These are phyloP conservation scores for Macadamia tetraphylla DNA, from an alignment of 164 flowering plant genomes.

Conservation along the genomic window DNA sequence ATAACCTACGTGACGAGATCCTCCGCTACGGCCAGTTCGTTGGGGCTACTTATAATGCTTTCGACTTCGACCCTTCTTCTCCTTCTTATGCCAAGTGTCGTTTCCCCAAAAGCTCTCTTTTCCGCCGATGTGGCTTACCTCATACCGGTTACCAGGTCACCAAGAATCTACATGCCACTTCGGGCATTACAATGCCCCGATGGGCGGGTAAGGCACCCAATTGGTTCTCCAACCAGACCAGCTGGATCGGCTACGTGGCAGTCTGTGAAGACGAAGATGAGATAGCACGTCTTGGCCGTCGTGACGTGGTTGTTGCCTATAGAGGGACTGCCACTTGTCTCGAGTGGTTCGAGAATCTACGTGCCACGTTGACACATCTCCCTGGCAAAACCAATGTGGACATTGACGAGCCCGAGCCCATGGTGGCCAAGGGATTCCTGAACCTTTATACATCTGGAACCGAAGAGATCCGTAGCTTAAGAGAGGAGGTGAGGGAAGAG, in stretches of 20 bases:
- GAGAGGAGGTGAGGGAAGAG: constrained; percentile 41
- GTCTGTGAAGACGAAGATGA: constrained; percentile 58
- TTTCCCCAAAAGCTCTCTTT: constrained; percentile 28
- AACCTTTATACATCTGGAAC: constrained; percentile 53
- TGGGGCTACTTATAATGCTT: constrained; percentile 55
- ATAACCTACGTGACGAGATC: constrained; percentile 51
- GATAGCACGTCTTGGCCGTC: constrained; percentile 58
- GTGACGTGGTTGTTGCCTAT: constrained; percentile 67
- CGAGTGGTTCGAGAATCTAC: constrained; percentile 82
- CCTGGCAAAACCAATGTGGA: constrained; percentile 10
- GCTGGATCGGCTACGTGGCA: constrained; percentile 87
- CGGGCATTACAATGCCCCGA: constrained; percentile 48
- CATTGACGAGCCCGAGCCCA: constrained; percentile 18
- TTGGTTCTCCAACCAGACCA: constrained; percentile 45
- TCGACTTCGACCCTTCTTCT: constrained; percentile 62
- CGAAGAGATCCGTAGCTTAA: constrained; percentile 27
- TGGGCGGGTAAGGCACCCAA: constrained; percentile 40
- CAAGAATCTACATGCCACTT: constrained; percentile 49
- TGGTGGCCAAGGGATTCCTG: constrained; percentile 74
- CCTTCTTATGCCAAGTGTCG: constrained; percentile 45
- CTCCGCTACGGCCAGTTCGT: constrained; percentile 70
- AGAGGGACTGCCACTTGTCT: constrained; percentile 77
- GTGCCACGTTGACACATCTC: constrained; percentile 45
- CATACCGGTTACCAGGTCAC: constrained; percentile 49
- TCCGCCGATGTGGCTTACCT: constrained; percentile 29